Evolutionary conservation across 805 yeast genomes (phyloP).

Genomic region (Ogataea ganodermae): DNA sequence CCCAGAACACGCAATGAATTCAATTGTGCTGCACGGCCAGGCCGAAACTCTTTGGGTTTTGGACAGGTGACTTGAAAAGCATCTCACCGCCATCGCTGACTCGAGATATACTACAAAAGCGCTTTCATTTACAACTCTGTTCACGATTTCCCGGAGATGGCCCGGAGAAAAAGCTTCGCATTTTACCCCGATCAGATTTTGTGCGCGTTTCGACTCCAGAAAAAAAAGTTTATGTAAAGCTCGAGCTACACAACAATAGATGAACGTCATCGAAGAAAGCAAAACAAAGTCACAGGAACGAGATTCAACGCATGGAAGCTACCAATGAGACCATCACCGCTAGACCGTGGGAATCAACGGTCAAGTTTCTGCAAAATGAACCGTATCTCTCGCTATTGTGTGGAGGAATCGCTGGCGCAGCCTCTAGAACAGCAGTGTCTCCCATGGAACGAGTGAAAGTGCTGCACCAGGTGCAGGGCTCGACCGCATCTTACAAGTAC

Average conservation of each 20-base stretch:
- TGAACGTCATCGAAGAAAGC: neutral
- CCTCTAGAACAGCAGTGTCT: slow-evolving; percentile 87
- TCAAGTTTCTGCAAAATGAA: slow-evolving; percentile 41
- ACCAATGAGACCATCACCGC: neutral
- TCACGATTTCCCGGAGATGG: neutral
- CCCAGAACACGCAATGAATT: too few species aligned
- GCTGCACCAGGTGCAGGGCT: slow-evolving; percentile 82
- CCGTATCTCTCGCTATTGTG: slow-evolving; percentile 64
- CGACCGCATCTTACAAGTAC: slow-evolving; percentile 40
- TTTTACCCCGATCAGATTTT: neutral
- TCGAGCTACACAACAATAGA: neutral
- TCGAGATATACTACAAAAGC: too few species aligned
- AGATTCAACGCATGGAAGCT: neutral
- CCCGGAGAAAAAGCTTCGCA: neutral
- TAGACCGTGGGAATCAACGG: neutral
- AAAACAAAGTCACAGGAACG: neutral
- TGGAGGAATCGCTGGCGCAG: slow-evolving; percentile 80
- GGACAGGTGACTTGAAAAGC: too few species aligned
- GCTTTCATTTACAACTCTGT: neutral
- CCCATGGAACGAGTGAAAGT: slow-evolving; percentile 96
- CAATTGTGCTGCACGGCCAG: too few species aligned
- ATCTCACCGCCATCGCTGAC: too few species aligned
- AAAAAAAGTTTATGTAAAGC: neutral
- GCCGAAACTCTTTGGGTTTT: too few species aligned
- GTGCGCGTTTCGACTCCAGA: neutral